Conservation (phyloP, 2,329 filamentous ascomycete species). For the Ceratocystiopsis sp. region DNA sequence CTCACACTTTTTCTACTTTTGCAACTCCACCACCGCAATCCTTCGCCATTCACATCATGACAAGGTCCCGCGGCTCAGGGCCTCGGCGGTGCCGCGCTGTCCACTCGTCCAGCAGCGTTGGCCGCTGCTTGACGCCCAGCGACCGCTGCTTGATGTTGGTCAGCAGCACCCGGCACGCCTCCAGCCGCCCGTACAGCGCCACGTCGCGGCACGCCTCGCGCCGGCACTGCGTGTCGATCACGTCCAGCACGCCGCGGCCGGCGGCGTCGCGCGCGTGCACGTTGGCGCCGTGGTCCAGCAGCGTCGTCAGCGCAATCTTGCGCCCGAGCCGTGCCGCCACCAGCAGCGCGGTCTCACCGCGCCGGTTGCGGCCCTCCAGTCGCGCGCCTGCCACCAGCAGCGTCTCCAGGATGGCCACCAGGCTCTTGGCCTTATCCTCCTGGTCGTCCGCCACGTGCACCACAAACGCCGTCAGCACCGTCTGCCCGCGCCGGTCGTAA, state of each 20-base stretch:
- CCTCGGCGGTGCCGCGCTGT: conserved; percentile 5
- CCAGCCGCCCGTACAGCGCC: conserved; percentile 16
- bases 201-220: conserved; percentile 12
- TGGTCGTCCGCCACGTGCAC: conserved; percentile 32
- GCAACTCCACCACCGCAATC: no score
- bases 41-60: no score
- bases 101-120: conserved; percentile 11
- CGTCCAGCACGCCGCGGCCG: conserved; percentile 18
- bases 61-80: conserved; percentile 7
- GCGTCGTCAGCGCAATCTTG: conserved; percentile 31
- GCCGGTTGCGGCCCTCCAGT: conserved; percentile 32
- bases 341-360: conserved; percentile 37
- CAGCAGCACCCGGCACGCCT: conserved; percentile 16
- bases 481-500: conserved; percentile 33
- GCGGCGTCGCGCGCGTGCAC: conserved; percentile 15
- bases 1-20: no score
- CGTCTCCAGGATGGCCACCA: conserved; percentile 25
- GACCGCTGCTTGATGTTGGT: conserved; percentile 15
- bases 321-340: conserved; percentile 34
- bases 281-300: conserved; percentile 21
- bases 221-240: conserved; percentile 11
- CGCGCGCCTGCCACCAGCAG: conserved; percentile 26
- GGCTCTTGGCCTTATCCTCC: conserved; percentile 27
- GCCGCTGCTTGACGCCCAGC: conserved; percentile 12
- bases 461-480: conserved; percentile 38